Evolutionary conservation across 495 filamentous ascomycete species (phyloP).

Genomic region (Letharia columbiana): DNA sequence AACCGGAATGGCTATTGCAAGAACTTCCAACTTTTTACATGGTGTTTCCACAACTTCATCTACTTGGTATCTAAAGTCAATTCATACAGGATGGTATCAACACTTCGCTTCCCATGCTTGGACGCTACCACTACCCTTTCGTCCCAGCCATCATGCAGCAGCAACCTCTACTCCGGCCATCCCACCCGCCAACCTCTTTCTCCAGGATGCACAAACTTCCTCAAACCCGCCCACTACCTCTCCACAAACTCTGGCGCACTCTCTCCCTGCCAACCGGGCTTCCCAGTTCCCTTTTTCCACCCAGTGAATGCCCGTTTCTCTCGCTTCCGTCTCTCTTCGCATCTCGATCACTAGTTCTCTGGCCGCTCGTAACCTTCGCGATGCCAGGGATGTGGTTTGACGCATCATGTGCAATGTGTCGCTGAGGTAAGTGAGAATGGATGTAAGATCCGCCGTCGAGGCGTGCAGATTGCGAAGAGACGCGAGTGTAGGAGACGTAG

Average conservation of each 20-base stretch:
- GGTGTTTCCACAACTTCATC: not conserved
- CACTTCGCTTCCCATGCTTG: conserved; percentile 2
- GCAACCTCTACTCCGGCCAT: conserved; percentile 20
- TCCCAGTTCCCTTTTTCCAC: conserved; percentile 77
- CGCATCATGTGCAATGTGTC: conserved; percentile 92
- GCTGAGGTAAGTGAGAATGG: conserved; percentile 73
- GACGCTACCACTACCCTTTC: not conserved
- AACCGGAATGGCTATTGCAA: not conserved
- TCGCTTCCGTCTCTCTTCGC: conserved; percentile 67
- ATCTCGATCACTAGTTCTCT: conserved; percentile 77
- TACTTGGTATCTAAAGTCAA: not conserved
- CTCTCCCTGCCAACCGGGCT: conserved; percentile 58
- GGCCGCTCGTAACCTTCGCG: conserved; percentile 62
- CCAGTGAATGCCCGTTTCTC: conserved; percentile 68
- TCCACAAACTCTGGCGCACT: conserved; percentile 64
- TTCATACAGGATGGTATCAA: conserved; percentile 13
- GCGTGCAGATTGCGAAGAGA: conserved; percentile 62
- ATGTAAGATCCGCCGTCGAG: conserved; percentile 67
- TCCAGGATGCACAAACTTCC: conserved; percentile 65
- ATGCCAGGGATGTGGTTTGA: conserved; percentile 72
- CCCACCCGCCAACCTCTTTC: conserved; percentile 47
- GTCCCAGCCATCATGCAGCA: not conserved
- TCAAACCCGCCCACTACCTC: conserved; percentile 89
- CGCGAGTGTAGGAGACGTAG: conserved; percentile 41
- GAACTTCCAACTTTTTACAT: not conserved